These are phyloP conservation scores for Puccinellia tenuiflora DNA, from an alignment of 176 grass and related monocot species.

Conservation along the genomic window DNA sequence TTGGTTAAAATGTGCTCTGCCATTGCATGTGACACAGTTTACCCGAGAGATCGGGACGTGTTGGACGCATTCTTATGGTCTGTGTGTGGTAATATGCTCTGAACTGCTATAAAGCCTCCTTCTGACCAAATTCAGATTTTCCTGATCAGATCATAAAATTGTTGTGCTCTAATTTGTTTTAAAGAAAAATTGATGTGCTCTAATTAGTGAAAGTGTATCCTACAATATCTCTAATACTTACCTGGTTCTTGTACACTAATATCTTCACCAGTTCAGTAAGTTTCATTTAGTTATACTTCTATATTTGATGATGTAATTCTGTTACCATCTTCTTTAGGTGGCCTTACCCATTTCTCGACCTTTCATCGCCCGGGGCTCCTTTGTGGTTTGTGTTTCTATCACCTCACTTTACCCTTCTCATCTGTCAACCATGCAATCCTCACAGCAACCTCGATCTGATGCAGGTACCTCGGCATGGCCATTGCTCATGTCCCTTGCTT, in stretches of 20 bases:
- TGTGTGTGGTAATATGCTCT: neutral
- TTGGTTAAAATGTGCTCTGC: neutral
- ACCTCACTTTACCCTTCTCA: neutral
- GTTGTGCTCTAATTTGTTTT: neutral
- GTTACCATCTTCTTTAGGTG: conserved; percentile 59
- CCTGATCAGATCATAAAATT: neutral
- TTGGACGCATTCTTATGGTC: neutral
- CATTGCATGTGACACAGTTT: neutral
- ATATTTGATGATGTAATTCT: neutral
- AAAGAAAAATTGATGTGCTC: neutral
- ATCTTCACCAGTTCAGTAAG: neutral
- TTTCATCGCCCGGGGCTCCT: conserved; percentile 57
- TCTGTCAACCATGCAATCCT: neutral
- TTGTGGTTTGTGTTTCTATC: conserved; percentile 47
- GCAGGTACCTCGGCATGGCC: conserved; percentile 79
- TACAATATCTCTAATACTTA: neutral
- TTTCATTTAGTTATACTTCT: neutral
- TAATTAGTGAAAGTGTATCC: neutral
- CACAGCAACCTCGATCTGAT: neutral
- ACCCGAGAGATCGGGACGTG: neutral
- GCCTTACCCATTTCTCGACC: conserved; percentile 91
- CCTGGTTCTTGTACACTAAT: neutral
- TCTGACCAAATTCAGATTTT: neutral
- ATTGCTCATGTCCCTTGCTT: conserved; percentile 77
- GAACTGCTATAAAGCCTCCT: neutral